Evolutionary conservation across 305 asterid genomes (phyloP).

Genomic region (Ilex paraguariensis): DNA sequence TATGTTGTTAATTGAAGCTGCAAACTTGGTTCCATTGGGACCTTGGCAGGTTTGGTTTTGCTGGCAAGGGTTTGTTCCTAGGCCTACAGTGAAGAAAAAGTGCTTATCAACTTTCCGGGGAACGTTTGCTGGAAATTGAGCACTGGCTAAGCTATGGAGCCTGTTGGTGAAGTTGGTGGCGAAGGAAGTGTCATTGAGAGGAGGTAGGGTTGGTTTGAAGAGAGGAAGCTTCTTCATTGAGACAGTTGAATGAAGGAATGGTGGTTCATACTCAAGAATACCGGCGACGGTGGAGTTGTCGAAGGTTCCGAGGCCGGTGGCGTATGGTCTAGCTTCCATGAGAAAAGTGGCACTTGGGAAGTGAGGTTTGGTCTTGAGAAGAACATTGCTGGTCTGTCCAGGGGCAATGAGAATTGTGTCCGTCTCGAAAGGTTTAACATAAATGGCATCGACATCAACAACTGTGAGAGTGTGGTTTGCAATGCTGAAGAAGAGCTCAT

Average conservation of each 20-base stretch:
- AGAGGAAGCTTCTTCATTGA: constrained; percentile 32
- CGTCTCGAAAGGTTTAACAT: constrained; percentile 48
- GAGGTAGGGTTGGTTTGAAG: constrained; percentile 37
- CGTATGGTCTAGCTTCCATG: constrained; percentile 51
- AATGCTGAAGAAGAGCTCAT: constrained; percentile 69
- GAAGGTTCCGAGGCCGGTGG: constrained; percentile 48
- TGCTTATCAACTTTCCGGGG: constrained; percentile 35
- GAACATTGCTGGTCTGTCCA: constrained; percentile 51
- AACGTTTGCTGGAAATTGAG: constrained; percentile 47
- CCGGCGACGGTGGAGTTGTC: constrained; percentile 57
- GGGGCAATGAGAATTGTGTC: constrained; percentile 46
- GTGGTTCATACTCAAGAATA: constrained; percentile 36
- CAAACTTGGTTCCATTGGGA: constrained; percentile 45
- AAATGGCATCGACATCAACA: constrained; percentile 51
- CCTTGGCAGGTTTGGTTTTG: constrained; percentile 43
- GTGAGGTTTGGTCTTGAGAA: constrained; percentile 33
- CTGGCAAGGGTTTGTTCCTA: constrained; percentile 47
- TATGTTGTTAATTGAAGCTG: constrained; percentile 49
- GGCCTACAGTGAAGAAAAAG: constrained; percentile 43
- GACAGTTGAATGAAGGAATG: constrained; percentile 11
- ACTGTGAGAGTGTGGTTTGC: constrained; percentile 56
- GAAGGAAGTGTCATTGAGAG: constrained; percentile 40
- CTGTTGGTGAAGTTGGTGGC: constrained; percentile 32
- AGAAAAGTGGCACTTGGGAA: constrained; percentile 39
- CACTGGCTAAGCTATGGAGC: constrained; percentile 41